phyloP scores from a whole-genome alignment of 495 filamentous ascomycete genomes.

The Corynascus novoguineensis region DNA sequence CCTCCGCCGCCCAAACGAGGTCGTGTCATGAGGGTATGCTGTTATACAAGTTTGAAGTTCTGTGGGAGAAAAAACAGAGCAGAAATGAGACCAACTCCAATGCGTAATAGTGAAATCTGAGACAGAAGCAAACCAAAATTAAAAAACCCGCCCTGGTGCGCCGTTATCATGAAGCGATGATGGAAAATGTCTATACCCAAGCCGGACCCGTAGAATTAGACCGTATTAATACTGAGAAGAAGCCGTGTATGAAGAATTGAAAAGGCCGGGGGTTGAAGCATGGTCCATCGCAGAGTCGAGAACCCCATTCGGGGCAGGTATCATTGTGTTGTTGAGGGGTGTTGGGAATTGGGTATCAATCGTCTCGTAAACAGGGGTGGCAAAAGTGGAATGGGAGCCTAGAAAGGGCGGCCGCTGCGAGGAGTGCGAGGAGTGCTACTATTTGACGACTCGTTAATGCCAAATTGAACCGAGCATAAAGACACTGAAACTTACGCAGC shows the following conservation, averaged over 20 bases:
- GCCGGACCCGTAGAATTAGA: conserved; percentile 7
- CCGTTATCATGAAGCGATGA: conserved; percentile 11
- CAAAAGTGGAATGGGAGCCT: conserved; percentile 9
- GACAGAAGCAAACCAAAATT: not conserved
- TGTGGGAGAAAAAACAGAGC: not conserved
- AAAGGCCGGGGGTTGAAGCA: conserved; percentile 2
- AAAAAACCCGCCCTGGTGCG: conserved; percentile 1
- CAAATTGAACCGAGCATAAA: not conserved
- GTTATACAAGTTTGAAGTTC: conserved; percentile 7
- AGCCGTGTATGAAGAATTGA: conserved; percentile 11
- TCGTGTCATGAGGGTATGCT: conserved; percentile 13
- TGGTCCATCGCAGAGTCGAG: conserved; percentile 14
- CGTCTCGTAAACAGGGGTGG: conserved; percentile 2
- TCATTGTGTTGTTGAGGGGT: conserved; percentile 7
- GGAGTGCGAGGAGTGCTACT: conserved; percentile 43
- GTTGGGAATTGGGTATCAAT: conserved; percentile 13
- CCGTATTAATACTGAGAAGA: conserved; percentile 5
- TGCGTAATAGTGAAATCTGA: not conserved
- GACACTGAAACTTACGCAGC: conserved; percentile 37
- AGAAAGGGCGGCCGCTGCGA: conserved; percentile 36
- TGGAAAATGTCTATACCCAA: conserved; percentile 14
- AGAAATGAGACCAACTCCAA: conserved; percentile 9
- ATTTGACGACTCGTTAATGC: not conserved
- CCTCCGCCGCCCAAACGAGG: conserved; percentile 5
- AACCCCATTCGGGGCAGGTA: conserved; percentile 1